Evolutionary conservation across 225 moss, liverwort and hornwort genomes (phyloP).

Genomic region (Climacium dendroides): DNA sequence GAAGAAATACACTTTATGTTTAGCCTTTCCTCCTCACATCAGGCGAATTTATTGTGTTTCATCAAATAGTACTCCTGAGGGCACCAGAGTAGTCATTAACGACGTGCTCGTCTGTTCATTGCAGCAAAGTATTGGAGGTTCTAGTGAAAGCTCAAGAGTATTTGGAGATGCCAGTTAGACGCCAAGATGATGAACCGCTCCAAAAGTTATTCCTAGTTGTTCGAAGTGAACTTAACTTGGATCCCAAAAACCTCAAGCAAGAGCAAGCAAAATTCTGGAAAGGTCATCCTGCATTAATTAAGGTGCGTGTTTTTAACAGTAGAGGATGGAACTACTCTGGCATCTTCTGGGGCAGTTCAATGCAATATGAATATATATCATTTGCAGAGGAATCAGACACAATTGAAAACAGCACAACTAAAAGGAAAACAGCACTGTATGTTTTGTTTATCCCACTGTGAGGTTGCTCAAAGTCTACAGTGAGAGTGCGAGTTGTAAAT

Average conservation of each 20-base stretch:
- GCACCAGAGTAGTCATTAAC: not conserved
- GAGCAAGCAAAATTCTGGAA: slow-evolving; percentile 99
- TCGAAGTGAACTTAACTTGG: slow-evolving; percentile 84
- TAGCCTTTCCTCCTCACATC: not conserved
- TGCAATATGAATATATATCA: not conserved
- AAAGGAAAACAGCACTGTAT: not conserved
- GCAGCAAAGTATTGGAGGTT: slow-evolving; percentile 92
- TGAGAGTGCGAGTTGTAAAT: not conserved
- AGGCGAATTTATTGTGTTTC: not conserved
- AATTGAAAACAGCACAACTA: not conserved
- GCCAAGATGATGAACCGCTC: slow-evolving; percentile 80
- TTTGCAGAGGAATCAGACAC: not conserved
- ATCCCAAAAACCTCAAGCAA: slow-evolving; percentile 91
- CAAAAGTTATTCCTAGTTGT: slow-evolving; percentile 74
- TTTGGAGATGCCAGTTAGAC: slow-evolving; percentile 87
- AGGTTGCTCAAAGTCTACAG: not conserved
- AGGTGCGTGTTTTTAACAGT: slow-evolving; percentile 19
- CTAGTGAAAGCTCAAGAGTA: slow-evolving; percentile 83
- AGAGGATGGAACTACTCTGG: not conserved
- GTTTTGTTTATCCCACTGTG: not conserved
- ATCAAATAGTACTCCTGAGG: not conserved
- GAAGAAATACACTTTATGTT: not conserved
- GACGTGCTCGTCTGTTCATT: not conserved
- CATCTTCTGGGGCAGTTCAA: not conserved
- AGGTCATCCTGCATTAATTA: slow-evolving; percentile 72